Evolutionary conservation across 2,329 filamentous ascomycete genomes (phyloP), one percentile per base, ranked within the genome.

Genomic region (Rhinocladiella mackenziei): DNA sequence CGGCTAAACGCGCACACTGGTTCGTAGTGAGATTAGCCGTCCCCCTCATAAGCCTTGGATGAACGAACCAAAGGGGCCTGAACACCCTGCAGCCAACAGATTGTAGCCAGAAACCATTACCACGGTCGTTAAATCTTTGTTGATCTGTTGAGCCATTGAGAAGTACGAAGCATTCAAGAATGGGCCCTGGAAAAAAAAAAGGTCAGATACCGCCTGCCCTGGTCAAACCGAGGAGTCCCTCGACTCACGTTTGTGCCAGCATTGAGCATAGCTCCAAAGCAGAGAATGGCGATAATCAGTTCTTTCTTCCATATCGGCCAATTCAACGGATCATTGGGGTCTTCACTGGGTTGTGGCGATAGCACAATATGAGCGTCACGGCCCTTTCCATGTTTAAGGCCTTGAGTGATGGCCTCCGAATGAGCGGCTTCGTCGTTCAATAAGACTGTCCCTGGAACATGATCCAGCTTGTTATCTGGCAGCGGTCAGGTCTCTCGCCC

Each of bases 1-100:
- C 70, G 56, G 3, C 70, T 68, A 43, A 73, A 66, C 0, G 70
- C 68, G 19, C 45, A 51, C 4, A 53, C 26, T 42, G 29, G 25
- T n/a, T 5, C 13, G 31, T 5, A 26, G 32, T 46, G 11, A 39
- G 31, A 32, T 11, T 23, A 11, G 13, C 23, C 9, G 38, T 25
- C 10, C 25, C 9, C 19, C 14, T 2, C 4, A 22, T 1, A 15
- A 11, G 15, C 19, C n/a, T 22, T 23, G 26, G 5, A 29, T 23
- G 19, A 5, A 39, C 18, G 11, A 39, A 50, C 50, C 50, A 25
- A 54, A 54, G 3, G 51, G 53, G 9, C 51, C 51, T 6, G 47
- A 50, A 17, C 49, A 54, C 30, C 53, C 51, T 6, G 51, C 51
- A 18, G 53, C 53, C n/a, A 56, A 36, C 20, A 54, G 49, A 26